Percentiles rank a stretch among this genome's conserved stretches.
Conservation (phyloP, 2,329 filamentous ascomycete species). For the Colletotrichum eleusines region DNA sequence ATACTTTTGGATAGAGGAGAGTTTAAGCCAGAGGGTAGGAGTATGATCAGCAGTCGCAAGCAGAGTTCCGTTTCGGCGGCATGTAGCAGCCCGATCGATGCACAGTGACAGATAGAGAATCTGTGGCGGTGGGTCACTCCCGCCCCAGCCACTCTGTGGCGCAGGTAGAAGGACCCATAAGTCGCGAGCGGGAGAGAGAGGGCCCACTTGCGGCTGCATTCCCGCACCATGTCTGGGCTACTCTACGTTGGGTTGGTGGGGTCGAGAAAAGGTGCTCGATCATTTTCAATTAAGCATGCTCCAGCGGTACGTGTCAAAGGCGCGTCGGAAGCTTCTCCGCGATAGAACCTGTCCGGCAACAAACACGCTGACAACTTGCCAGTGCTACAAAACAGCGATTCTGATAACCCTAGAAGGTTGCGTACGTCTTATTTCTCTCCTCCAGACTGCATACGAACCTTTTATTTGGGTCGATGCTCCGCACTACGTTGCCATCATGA, state of each 20-base stretch:
- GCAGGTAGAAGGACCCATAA: neutral
- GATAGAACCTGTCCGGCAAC: neutral
- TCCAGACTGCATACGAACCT: neutral
- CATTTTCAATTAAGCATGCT: conserved; percentile 15
- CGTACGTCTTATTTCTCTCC: too few relatives aligned
- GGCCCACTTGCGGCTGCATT: neutral
- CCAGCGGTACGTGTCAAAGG: neutral
- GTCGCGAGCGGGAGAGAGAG: neutral
- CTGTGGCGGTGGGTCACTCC: neutral
- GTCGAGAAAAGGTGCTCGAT: conserved; percentile 1
- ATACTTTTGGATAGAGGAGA: neutral
- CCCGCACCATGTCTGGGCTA: neutral
- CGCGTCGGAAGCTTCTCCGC: conserved; percentile 6
- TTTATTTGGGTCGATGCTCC: neutral
- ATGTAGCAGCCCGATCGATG: conserved; percentile 6
- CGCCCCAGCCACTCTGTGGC: conserved; percentile 28
- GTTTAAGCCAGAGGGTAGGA: conserved; percentile 7
- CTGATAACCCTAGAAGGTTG: neutral
- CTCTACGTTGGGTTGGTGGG: neutral
- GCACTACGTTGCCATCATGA: conserved; percentile 26
- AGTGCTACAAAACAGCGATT: neutral
- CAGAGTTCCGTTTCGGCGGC: conserved; percentile 23
- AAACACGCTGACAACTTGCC: neutral
- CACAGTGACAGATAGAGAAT: neutral
- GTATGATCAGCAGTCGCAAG: conserved; percentile 36